Evolutionary conservation across 768 basidiomycete genomes (phyloP), one percentile per base, ranked within the genome.

Genomic region (Naganishia friedmannii): DNA sequence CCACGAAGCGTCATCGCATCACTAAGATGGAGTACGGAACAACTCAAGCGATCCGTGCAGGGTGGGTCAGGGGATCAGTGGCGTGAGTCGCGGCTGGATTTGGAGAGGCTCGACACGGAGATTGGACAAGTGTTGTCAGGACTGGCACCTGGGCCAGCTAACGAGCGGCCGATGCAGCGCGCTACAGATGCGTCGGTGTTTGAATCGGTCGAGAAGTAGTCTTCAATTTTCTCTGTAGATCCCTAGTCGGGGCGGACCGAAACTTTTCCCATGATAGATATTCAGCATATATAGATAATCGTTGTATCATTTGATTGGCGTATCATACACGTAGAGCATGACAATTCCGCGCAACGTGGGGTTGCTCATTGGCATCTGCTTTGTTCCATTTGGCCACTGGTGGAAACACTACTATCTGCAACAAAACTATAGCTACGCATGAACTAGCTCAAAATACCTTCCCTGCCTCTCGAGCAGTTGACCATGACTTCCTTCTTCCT

Each of bases 401-500:
- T 12, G 12, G 12, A 37, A 37, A 37, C 34, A 37, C 34, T 37
- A 37, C 34, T 37, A 7, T 7, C 3, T n/a, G n/a, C n/a, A 21
- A 51, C 23, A 12, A 7, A 23, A 51, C n/a, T n/a, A 23, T 21
- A 48, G 75, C 67, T 78, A 75, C 23, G 73, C 70, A 28, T 74
- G 67, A 0, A 75, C 70, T 46, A 80, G 67, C 34, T 79, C 78
- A 29, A 70, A 73, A 57, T 81, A 80, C 21, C 77, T 68, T 1
- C 76, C 79, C n/a, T 73, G 70, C 31, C 53, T 39, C 57, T 70
- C 60, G 23, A 81, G n/a, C 31, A 79, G 71, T 63, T 80, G 74
- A 7, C 75, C 72, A 63, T 81, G 79, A 42, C 74, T 70, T 17
- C 79, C 80, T 23, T 53, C 65, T 54, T 80, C 77, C 17, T 75